A percentile compares a stretch with the other conserved stretches of the same genome.
phyloP scores from a whole-genome alignment of 2,329 filamentous ascomycete genomes.

The Drechmeria coniospora region DNA sequence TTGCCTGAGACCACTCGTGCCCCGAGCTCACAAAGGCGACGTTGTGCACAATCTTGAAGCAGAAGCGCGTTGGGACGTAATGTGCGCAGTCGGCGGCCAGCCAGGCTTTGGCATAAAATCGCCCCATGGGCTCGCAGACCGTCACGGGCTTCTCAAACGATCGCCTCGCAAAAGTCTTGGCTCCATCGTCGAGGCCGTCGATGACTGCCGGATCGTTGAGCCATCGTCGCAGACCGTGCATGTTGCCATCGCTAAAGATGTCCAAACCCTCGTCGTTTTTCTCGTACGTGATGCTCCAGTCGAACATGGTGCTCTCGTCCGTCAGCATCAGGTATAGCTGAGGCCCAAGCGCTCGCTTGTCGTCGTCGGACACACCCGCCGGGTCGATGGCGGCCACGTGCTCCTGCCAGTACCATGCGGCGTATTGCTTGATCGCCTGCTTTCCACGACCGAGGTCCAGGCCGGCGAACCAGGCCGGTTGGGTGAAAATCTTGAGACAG shows the following conservation, averaged over 20 bases:
- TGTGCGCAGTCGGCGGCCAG: constrained; percentile 16
- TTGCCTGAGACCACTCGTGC: constrained; percentile 20
- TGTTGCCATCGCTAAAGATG: constrained; percentile 23
- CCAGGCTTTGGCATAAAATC: constrained; percentile 23
- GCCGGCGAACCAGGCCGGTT: constrained; percentile 14
- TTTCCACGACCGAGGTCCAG: constrained; percentile 12
- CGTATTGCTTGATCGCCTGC: constrained; percentile 21
- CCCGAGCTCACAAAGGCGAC: constrained; percentile 23
- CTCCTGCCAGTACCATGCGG: constrained; percentile 30
- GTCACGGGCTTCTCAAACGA: constrained; percentile 11
- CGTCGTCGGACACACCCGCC: constrained; percentile 7
- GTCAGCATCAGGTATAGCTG: constrained; percentile 22
- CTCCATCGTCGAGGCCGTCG: constrained; percentile 13
- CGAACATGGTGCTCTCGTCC: constrained; percentile 18
- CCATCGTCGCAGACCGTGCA: constrained; percentile 20
- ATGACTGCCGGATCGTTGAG: constrained; percentile 18
- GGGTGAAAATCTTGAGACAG: constrained; percentile 24
- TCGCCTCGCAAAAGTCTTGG: constrained; percentile 14
- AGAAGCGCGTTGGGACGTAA: constrained; percentile 24
- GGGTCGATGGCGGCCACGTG: constrained; percentile 21
- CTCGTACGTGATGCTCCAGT: constrained; percentile 24
- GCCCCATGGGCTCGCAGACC: constrained; percentile 22
- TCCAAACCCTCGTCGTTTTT: constrained; percentile 26
- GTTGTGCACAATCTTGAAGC: constrained; percentile 27
- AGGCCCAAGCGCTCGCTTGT: constrained; percentile 18